Conservation (phyloP, 2,329 filamentous ascomycete species). For the Saccharata proteae region DNA sequence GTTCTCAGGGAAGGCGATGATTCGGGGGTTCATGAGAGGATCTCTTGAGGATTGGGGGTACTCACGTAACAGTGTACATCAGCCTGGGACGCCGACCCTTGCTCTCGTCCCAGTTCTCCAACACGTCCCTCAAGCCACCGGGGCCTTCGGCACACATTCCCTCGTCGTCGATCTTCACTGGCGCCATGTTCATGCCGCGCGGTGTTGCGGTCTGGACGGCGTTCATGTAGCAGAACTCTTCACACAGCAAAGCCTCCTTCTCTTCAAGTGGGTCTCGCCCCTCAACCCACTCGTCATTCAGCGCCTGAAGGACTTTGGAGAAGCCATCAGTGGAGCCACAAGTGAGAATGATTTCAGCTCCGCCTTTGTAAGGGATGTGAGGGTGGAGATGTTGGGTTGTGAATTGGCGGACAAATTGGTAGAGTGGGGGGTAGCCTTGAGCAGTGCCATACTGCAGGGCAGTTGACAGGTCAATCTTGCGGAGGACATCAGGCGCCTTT, state of each 20-base stretch:
- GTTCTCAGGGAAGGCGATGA: constrained; percentile 1
- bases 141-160: constrained; percentile 67
- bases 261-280: constrained; percentile 54
- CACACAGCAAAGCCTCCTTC: constrained; percentile 65
- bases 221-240: constrained; percentile 72
- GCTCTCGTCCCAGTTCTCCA: constrained; percentile 68
- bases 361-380: constrained; percentile 63
- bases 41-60: too few relatives aligned
- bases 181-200: constrained; percentile 58
- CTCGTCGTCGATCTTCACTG: constrained; percentile 63
- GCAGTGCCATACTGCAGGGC: constrained; percentile 82
- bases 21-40: neutral
- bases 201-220: constrained; percentile 56
- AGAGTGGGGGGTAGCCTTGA: constrained; percentile 67
- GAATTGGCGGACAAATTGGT: constrained; percentile 69
- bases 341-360: constrained; percentile 66
- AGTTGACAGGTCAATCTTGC: constrained; percentile 67
- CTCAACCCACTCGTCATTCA: constrained; percentile 65
- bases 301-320: constrained; percentile 60
- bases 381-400: constrained; percentile 65
- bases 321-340: constrained; percentile 81
- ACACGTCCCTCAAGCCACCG: constrained; percentile 63
- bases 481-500: constrained; percentile 43
- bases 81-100: constrained; percentile 68
- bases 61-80: constrained; percentile 82